These are phyloP conservation scores for Malus domestica DNA, from an alignment of 306 rosid genomes.

Conservation along the genomic window DNA sequence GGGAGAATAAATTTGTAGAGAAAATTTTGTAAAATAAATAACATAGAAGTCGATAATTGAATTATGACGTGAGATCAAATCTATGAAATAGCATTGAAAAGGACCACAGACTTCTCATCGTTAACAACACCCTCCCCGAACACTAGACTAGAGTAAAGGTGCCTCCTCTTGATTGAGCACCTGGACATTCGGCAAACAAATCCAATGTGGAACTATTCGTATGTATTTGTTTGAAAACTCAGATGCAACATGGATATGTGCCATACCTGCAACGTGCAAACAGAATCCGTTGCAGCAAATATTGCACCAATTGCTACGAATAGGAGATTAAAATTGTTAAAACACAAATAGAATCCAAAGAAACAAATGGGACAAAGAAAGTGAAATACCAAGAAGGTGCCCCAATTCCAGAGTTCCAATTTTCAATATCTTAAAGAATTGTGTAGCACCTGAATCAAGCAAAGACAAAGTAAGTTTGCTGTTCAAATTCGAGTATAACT, in stretches of 20 bases:
- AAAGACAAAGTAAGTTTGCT: no score
- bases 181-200: conserved; percentile 37
- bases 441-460: no score
- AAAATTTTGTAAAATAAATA: no score
- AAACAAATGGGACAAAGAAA: no score
- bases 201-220: conserved; percentile 12
- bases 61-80: conserved; percentile 51
- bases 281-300: conserved; percentile 89
- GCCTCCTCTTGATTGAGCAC: conserved; percentile 90
- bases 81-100: conserved; percentile 88
- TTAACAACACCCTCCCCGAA: conserved; percentile 97
- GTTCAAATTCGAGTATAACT: no score
- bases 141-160: conserved; percentile 89
- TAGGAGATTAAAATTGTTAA: no score
- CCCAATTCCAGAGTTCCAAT: no score
- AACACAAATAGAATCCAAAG: no score
- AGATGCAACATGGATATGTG: conserved; percentile 1
- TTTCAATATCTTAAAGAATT: no score
- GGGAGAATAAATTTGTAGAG: no score
- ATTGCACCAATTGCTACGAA: conserved; percentile 46
- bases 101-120: conserved; percentile 94
- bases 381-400: no score
- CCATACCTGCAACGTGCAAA: conserved; percentile 93
- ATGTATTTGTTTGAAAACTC: conserved; percentile 11
- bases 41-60: no score